Evolutionary conservation across 306 rosid species (phyloP).

Genomic region (Hippophae tibetana): DNA sequence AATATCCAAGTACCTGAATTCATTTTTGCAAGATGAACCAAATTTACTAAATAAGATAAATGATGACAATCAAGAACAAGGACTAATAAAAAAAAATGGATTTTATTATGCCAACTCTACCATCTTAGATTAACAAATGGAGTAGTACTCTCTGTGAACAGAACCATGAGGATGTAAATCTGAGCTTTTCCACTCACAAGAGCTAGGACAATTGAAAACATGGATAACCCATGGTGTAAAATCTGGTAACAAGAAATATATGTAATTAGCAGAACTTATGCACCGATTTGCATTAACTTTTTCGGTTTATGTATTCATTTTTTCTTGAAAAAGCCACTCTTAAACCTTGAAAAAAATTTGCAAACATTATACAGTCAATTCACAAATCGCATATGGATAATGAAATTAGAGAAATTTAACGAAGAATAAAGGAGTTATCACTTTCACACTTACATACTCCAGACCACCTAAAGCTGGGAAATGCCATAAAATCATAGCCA

Average conservation of each 20-base stretch:
- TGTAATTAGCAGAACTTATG: not conserved
- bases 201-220: slow-evolving; percentile 62
- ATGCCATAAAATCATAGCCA: slow-evolving; percentile 68
- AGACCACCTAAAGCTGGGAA: slow-evolving; percentile 84
- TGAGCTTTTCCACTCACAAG: slow-evolving; percentile 73
- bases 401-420: too few relatives aligned
- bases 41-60: too few relatives aligned
- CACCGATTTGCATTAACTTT: not conserved
- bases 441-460: slow-evolving; percentile 68
- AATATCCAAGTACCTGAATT: slow-evolving; percentile 66
- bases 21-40: slow-evolving; percentile 18
- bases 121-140: slow-evolving; percentile 90
- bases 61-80: slow-evolving; percentile 12
- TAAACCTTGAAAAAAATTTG: too few relatives aligned
- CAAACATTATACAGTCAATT: too few relatives aligned
- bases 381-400: too few relatives aligned
- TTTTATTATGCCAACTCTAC: slow-evolving; percentile 28
- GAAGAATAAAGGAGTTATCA: slow-evolving; percentile 19
- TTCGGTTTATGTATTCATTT: not conserved
- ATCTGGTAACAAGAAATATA: slow-evolving; percentile 24
- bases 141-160: slow-evolving; percentile 80
- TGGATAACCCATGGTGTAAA: slow-evolving; percentile 73
- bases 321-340: too few relatives aligned
- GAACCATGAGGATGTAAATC: slow-evolving; percentile 81
- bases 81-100: slow-evolving; percentile 3